Evolutionary conservation across 192 early-diverging fungal genomes (phyloP).

Genomic region (Coemansia brasiliensis): DNA sequence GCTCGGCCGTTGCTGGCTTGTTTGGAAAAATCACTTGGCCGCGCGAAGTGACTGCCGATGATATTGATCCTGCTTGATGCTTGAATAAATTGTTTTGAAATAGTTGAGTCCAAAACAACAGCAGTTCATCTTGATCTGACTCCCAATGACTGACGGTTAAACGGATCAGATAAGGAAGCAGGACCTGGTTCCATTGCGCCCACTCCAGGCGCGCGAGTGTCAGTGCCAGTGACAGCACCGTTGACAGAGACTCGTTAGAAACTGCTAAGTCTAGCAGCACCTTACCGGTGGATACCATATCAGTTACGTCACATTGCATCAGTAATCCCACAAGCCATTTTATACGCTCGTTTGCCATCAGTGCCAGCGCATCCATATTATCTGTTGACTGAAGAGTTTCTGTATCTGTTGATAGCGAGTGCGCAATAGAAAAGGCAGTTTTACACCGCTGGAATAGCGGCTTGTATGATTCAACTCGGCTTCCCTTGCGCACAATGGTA

Average conservation of each 20-base stretch:
- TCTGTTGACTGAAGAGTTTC: not conserved
- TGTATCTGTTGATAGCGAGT: not conserved
- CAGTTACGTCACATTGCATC: slow-evolving; percentile 25
- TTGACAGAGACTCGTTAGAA: slow-evolving; percentile 17
- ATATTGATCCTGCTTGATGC: slow-evolving; percentile 2
- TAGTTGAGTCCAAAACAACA: slow-evolving; percentile 39
- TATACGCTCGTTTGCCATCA: slow-evolving; percentile 26
- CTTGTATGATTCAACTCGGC: slow-evolving; percentile 37
- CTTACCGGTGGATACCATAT: slow-evolving; percentile 32
- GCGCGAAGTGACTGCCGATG: slow-evolving; percentile 30
- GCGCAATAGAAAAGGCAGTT: slow-evolving; percentile 22
- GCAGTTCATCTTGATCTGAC: slow-evolving; percentile 8
- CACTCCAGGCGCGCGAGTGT: slow-evolving; percentile 70
- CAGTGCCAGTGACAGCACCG: slow-evolving; percentile 67
- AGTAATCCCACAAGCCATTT: slow-evolving; percentile 35
- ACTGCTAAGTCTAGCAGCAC: slow-evolving; percentile 40
- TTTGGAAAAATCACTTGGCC: slow-evolving; percentile 41
- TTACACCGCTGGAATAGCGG: slow-evolving; percentile 34
- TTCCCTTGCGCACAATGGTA: slow-evolving; percentile 46
- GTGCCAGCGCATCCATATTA: not conserved
- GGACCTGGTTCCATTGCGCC: slow-evolving; percentile 70
- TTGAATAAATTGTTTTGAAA: slow-evolving; percentile 26
- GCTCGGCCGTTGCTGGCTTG: not conserved
- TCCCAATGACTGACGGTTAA: slow-evolving; percentile 28
- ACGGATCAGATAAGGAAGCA: slow-evolving; percentile 68